Evolutionary conservation across 345 rosid species (phyloP), one percentile per base, ranked within the genome.

Genomic region (Hirschfeldia incana): DNA sequence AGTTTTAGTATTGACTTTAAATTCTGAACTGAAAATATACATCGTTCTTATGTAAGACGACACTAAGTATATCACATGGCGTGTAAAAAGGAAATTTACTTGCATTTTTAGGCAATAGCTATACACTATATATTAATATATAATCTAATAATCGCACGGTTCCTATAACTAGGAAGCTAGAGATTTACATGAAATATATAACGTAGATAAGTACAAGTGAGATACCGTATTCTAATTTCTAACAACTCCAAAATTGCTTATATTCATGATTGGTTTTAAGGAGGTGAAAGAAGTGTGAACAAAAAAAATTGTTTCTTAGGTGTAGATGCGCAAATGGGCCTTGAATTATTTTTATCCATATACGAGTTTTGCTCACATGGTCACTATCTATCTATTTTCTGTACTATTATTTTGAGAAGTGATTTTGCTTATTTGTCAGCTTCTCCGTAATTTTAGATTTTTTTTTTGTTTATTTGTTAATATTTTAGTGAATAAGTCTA

Each of bases 281-380:
- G 28, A 8, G 27, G 12, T 64, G 42, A 33, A 44, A 64, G 26
- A 13, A 29, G 59, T 7, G 46, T 27, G 64, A 27, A 59, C 33
- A 10, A 28, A 60, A 1, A 9, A 27, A 3, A 1, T 28, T 60
- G n/a, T 28, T 11, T 60, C 16, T 27, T 60, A 60, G 1, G 34
- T 60, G 5, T 10, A 10, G 64, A 27, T 28, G 15, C n/a, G 62
- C 32, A 59, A 11, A 27, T 70, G 74, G 74, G 74, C 49, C 74
- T 17, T 37, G 10, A 16, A 11, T 55, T 33, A 5, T 17, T 58
- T 29, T 21, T 10, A 30, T 63, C 57, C 15, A 55, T 26, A n/a
- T 16, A 3, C 42, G 29, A 55, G 36, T 53, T 37, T 33, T 30
- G 36, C 53, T 53, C 26, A 34, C 15, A 46, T 46, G 28, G 30